Base-by-base conservation (phyloP, 352 stramenopile species). In the Pythium aphanidermatum region DNA sequence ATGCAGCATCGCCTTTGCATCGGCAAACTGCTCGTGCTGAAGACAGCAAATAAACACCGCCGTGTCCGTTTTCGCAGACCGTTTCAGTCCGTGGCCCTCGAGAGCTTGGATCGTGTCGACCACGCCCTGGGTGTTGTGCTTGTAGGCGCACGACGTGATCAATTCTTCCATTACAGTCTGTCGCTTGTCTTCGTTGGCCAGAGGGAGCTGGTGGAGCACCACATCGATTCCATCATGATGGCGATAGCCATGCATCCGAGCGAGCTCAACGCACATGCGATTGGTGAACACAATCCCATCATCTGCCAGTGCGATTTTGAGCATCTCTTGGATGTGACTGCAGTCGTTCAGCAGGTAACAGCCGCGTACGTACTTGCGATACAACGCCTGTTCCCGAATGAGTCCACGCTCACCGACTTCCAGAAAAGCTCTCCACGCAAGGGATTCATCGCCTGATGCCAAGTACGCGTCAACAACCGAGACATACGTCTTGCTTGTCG, bases 401-500 rank as follows among this genome's bases (percentile, higher is more conserved):
- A 83, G 65, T 0, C 60, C 51, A 12, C 70, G 45, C 17, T 59
- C 28, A 2, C 60, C 48, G 11, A 90, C 58, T 58, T 83, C 65
- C 25, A 68, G 51, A 27, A 86, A 68, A 16, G 68, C 55, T 35
- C 77, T 46, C 77, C 77, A 90, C 5, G 74, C 74, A 21, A 78
- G 41, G 11, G 55, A 35, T 31, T 85, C 70, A 8, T 86, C 77
- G 9, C 66, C 70, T 26, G 70, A 83, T 35, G 66, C 74, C 51
- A 90, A 65, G 44, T 83, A 86, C n/a, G 77, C 70, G 50, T 90
- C 74, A 5, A 90, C 65, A n/a, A 86, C 69, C 7, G 74, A 74
- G 14, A 86, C 60, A 34, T 74, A 86, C 1, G 77, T 90, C 47
- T 83, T 80, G 19, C 63, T 78, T 0, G 66, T 83, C 10, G 73